phyloP scores from a whole-genome alignment of 306 rosid species.

The Astragalus glycyphyllos region DNA sequence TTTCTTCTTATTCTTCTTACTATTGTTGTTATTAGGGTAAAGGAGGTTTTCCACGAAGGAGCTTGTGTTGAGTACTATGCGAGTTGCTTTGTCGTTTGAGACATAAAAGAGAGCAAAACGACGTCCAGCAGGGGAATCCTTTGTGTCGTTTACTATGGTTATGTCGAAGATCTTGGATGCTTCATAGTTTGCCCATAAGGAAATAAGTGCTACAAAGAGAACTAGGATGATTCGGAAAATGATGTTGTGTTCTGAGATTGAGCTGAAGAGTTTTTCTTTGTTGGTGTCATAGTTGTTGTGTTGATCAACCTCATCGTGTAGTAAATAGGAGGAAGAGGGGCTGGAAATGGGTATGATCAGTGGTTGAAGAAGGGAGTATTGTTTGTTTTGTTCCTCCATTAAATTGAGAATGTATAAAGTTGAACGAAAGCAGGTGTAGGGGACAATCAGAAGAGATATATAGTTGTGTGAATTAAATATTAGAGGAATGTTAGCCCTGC shows the following conservation, averaged over 20 bases:
- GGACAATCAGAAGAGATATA: no score
- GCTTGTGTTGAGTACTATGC: constrained; percentile 59
- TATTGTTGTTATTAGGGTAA: constrained; percentile 31
- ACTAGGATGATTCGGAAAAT: constrained; percentile 45
- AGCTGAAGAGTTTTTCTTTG: not conserved
- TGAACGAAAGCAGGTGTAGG: not conserved
- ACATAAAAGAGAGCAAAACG: constrained; percentile 65
- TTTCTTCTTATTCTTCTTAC: constrained; percentile 48
- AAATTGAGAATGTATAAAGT: not conserved
- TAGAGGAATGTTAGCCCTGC: not conserved
- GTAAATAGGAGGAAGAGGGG: constrained; percentile 19
- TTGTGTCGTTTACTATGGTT: constrained; percentile 53
- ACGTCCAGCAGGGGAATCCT: constrained; percentile 44
- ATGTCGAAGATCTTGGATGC: constrained; percentile 69
- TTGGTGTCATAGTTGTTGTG: not conserved
- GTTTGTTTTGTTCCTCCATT: constrained; percentile 38
- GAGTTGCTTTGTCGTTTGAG: constrained; percentile 66
- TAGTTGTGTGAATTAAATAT: not conserved
- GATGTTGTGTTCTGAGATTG: constrained; percentile 36
- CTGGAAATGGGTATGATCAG: constrained; percentile 36
- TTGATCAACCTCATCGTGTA: not conserved
- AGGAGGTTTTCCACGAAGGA: constrained; percentile 54
- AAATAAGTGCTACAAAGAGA: constrained; percentile 45
- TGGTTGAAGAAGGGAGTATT: constrained; percentile 38
- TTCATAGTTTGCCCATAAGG: constrained; percentile 70